Evolutionary conservation across 2,329 filamentous ascomycete genomes (phyloP).

Genomic region (Didymella keratinophila): DNA sequence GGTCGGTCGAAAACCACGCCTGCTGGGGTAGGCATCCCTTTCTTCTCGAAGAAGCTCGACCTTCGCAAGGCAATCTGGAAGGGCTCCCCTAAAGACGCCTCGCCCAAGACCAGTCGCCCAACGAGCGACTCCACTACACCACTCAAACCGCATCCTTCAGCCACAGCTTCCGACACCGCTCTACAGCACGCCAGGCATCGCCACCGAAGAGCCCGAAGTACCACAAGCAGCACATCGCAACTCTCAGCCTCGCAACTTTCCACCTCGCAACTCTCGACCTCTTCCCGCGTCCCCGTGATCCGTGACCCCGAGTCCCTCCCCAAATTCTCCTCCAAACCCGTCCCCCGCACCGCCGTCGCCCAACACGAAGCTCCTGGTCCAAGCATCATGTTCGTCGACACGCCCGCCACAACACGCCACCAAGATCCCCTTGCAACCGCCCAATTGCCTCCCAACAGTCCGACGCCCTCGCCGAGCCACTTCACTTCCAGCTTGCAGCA

Average conservation of each 20-base stretch:
- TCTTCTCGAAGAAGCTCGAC: slow-evolving; percentile 38
- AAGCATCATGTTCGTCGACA: slow-evolving; percentile 77
- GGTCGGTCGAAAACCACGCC: slow-evolving; percentile 34
- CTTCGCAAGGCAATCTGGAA: slow-evolving; percentile 42
- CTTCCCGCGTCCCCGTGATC: slow-evolving; percentile 56
- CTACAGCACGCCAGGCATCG: slow-evolving; percentile 19
- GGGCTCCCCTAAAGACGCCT: slow-evolving; percentile 21
- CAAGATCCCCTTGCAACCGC: slow-evolving; percentile 33
- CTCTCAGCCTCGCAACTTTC: slow-evolving; percentile 31
- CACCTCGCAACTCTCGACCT: slow-evolving; percentile 31
- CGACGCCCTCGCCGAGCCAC: slow-evolving; percentile 10
- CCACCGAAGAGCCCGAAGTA: slow-evolving; percentile 21
- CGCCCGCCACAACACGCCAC: slow-evolving; percentile 28
- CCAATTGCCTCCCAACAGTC: background rate
- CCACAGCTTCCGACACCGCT: slow-evolving; percentile 41
- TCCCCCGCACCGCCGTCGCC: slow-evolving; percentile 73
- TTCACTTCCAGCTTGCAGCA: slow-evolving; percentile 11
- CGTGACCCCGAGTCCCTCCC: slow-evolving; percentile 62
- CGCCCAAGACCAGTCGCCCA: slow-evolving; percentile 25
- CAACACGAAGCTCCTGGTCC: slow-evolving; percentile 69
- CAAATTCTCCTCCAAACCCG: slow-evolving; percentile 75
- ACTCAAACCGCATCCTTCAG: slow-evolving; percentile 34
- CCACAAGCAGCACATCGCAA: slow-evolving; percentile 30
- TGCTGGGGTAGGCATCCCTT: slow-evolving; percentile 32
- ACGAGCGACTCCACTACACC: slow-evolving; percentile 35